Evolutionary conservation across 352 stramenopile genomes (phyloP).

Genomic region (Plasmopara muralis): DNA sequence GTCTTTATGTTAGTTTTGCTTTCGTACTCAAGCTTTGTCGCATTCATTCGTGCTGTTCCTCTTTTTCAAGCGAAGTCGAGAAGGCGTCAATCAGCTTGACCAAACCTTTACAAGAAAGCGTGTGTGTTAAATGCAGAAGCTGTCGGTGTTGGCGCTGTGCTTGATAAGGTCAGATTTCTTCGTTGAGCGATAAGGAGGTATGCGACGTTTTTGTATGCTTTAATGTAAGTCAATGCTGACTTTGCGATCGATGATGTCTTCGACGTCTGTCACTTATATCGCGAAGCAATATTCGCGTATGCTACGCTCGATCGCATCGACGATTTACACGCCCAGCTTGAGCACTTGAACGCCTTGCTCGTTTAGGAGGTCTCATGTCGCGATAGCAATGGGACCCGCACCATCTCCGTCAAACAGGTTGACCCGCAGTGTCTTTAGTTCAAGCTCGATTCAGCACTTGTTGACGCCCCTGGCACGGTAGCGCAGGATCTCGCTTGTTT

Average conservation of each 20-base stretch:
- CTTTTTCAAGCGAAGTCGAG: too few relatives aligned
- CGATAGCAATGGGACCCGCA: background rate
- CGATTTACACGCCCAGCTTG: background rate
- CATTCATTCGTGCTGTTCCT: too few relatives aligned
- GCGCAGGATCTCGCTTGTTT: background rate
- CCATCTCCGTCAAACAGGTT: conserved; percentile 1
- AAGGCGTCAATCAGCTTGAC: too few relatives aligned
- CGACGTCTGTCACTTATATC: background rate
- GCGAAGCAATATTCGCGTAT: background rate
- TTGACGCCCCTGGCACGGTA: background rate
- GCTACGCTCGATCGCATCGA: background rate
- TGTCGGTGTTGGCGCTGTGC: too few relatives aligned
- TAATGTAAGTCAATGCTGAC: background rate
- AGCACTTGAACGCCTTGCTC: background rate
- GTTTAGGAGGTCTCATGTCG: background rate
- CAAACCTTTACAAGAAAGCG: too few relatives aligned
- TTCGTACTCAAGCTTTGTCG: too few relatives aligned
- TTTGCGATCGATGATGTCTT: background rate
- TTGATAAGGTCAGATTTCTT: too few relatives aligned
- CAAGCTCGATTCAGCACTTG: background rate
- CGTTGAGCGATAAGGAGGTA: too few relatives aligned
- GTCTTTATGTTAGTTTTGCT: too few relatives aligned
- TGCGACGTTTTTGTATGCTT: too few relatives aligned
- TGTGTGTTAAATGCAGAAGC: too few relatives aligned
- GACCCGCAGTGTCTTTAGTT: background rate